Evolutionary conservation across 2,329 filamentous ascomycete species (phyloP).

Genomic region (Pseudogymnoascus sp.): DNA sequence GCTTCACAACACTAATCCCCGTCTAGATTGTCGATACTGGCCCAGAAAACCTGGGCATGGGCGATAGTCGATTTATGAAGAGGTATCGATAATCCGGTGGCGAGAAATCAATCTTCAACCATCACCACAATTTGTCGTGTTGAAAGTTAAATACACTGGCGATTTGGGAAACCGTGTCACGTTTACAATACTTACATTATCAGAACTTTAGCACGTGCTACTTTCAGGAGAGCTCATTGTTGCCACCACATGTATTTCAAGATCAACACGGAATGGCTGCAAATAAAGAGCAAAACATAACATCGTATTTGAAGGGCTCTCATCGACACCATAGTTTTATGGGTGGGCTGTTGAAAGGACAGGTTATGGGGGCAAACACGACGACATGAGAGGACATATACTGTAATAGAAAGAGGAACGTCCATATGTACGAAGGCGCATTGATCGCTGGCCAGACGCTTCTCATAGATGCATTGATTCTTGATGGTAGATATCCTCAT

Average conservation of each 20-base stretch:
- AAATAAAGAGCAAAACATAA: neutral
- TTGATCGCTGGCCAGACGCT: slow-evolving; percentile 6
- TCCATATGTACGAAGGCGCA: neutral
- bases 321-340: neutral
- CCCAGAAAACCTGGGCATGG: neutral
- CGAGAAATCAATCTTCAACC: neutral
- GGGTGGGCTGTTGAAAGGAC: neutral
- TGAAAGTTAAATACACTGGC: neutral
- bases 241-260: neutral
- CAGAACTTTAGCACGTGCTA: slow-evolving; percentile 5
- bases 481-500: neutral
- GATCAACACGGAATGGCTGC: neutral
- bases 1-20: slow-evolving; percentile 3
- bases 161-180: slow-evolving; percentile 7
- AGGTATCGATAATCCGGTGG: neutral
- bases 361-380: neutral
- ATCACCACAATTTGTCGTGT: neutral
- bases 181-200: neutral
- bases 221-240: neutral
- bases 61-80: neutral
- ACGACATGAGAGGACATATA: neutral
- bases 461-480: slow-evolving; percentile 6
- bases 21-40: slow-evolving; percentile 2
- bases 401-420: neutral
- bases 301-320: neutral